Percentiles rank a stretch among this genome's conserved stretches.
Evolutionary conservation across 2,329 filamentous ascomycete species (phyloP).

Genomic region (Pyrenophora tritici-repentis): DNA sequence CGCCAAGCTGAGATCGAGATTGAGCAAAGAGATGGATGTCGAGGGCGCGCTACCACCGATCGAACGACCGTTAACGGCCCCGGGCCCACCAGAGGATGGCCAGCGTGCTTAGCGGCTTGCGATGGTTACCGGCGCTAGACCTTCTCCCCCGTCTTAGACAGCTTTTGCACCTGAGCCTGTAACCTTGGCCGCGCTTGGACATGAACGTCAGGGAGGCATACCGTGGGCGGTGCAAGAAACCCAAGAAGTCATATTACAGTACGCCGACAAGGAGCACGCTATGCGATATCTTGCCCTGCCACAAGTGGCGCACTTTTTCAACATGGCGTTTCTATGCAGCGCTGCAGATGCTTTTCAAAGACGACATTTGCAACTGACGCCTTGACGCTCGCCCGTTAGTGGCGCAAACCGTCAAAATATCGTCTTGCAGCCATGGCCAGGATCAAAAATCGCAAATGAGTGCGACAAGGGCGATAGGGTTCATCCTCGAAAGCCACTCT

Average conservation of each 20-base stretch:
- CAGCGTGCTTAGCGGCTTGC: conserved; percentile 19
- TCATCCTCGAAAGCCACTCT: conserved; percentile 8
- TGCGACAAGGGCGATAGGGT: conserved; percentile 2
- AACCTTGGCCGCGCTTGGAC: conserved; percentile 1
- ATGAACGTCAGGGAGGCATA: conserved; percentile 2
- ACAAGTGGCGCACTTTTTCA: neutral
- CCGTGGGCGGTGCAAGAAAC: conserved; percentile 4
- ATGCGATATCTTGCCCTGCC: neutral
- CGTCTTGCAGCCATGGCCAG: neutral
- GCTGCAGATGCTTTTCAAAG: too few species aligned
- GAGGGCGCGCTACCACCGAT: conserved; percentile 8
- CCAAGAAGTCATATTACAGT: neutral
- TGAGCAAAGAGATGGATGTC: neutral
- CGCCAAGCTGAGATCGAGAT: conserved; percentile 4
- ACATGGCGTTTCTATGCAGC: too few species aligned
- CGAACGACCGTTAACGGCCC: conserved; percentile 18
- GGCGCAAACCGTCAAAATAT: neutral
- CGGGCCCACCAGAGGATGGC: conserved; percentile 7
- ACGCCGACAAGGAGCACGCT: too few species aligned
- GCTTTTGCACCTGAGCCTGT: conserved; percentile 10
- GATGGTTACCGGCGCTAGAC: conserved; percentile 25
- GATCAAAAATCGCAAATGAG: conserved; percentile 1
- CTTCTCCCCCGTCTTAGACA: conserved; percentile 14
- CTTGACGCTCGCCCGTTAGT: neutral
- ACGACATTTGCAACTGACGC: neutral